Conservation (phyloP, 1,139 yeast species). For the Geotrichum cucujoidarum region DNA sequence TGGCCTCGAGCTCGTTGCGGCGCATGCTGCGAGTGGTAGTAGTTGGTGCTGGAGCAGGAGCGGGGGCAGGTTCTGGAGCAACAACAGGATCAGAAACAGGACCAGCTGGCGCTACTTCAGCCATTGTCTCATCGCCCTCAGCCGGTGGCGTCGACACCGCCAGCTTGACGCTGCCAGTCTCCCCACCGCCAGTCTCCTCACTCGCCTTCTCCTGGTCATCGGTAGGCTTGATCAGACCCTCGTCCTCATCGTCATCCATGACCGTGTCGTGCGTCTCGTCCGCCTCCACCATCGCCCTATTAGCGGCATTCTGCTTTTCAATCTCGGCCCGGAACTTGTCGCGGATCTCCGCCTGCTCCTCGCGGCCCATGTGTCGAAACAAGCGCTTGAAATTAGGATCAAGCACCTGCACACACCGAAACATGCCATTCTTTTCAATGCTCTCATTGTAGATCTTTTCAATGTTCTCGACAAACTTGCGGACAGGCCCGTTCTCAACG, state of each 20-base stretch:
- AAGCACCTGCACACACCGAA: conserved; percentile 16
- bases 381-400: conserved; percentile 21
- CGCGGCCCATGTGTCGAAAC: conserved; percentile 18
- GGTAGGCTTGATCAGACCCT: neutral
- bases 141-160: neutral
- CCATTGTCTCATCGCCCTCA: neutral
- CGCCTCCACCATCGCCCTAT: too few relatives aligned
- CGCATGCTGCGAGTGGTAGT: conserved; percentile 10
- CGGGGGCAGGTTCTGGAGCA: neutral
- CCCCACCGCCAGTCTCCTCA: neutral
- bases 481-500: conserved; percentile 7
- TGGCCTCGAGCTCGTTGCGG: conserved; percentile 2
- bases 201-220: neutral
- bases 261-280: too few relatives aligned
- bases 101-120: neutral
- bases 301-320: conserved; percentile 1
- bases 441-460: conserved; percentile 8
- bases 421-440: conserved; percentile 14
- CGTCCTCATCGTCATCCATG: neutral
- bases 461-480: conserved; percentile 8
- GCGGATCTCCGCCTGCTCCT: conserved; percentile 17
- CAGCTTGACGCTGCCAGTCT: neutral
- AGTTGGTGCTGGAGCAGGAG: neutral
- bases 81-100: neutral
- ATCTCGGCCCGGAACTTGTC: conserved; percentile 9